Evolutionary conservation across 345 rosid genomes (phyloP), one percentile per base, ranked within the genome.

Genomic region (Hypericum androsaemum): DNA sequence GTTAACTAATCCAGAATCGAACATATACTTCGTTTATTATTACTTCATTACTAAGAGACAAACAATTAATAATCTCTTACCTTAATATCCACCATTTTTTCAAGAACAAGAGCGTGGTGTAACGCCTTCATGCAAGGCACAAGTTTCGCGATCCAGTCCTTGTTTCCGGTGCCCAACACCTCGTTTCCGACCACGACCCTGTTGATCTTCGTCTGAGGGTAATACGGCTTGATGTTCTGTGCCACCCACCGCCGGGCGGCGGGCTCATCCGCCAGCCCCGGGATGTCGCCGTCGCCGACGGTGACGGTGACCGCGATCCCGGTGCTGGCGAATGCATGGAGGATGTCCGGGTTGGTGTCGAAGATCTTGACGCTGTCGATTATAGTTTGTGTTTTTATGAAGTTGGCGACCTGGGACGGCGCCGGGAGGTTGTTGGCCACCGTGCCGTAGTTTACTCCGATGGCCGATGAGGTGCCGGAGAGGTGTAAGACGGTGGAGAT

Each of bases 391-490:
- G 94, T 71, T 47, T 68, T 71, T 37, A 82, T 38, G 72, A 88
- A 84, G 54, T 77, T 72, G 10, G 96, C 89, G n/a, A 88, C 94
- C 47, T 78, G 57, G 2, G 76, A 9, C 0, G 94, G 94, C 0
- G 94, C 72, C 0, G 90, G 94, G 15, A 88, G 96, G 77, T 88
- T 84, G 68, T 80, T 58, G 6, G 76, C 86, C 3, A 78, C 47
- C 13, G 88, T 80, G 4, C 96, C 96, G 56, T 88, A 88, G 81
- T 88, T 88, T 6, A 88, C 74, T 0, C 96, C 96, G n/a, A 88
- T 64, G 68, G 85, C 71, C 7, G 56, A 42, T 50, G 75, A 40
- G 35, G 54, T 37, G 58, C 68, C 17, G 57, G 75, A 63, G 61
- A 72, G 68, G 67, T 54, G 49, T 71, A 77, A 64, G 59, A 71